A percentile compares a stretch with the other conserved stretches of the same genome.
phyloP scores from a whole-genome alignment of 495 filamentous ascomycete genomes.

The Stereocaulon alpinum region DNA sequence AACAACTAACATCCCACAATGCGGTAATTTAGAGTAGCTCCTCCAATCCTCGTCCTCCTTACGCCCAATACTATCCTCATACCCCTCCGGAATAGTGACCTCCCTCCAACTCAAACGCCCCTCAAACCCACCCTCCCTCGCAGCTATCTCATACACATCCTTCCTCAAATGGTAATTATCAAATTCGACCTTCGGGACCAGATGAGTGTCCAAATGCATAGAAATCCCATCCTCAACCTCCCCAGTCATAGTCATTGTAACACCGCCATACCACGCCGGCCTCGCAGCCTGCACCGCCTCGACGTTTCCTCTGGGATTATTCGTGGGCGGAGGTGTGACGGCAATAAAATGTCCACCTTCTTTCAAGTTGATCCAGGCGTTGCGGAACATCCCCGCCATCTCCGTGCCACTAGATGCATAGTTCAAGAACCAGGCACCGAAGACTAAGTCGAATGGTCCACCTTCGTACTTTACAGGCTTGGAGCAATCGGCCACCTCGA shows the following conservation, averaged over 20 bases:
- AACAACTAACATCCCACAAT: not conserved
- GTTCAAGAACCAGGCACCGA: constrained; percentile 33
- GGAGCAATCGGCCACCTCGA: constrained; percentile 21
- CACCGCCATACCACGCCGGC: not conserved
- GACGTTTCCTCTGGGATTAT: constrained; percentile 12
- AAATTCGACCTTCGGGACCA: constrained; percentile 8
- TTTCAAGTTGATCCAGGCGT: constrained; percentile 28
- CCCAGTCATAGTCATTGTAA: not conserved
- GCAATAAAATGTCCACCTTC: constrained; percentile 28
- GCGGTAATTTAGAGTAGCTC: not conserved
- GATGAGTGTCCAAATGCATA: not conserved
- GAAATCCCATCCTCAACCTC: constrained; percentile 17
- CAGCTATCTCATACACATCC: constrained; percentile 15
- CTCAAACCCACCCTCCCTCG: constrained; percentile 15
- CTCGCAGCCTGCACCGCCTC: constrained; percentile 1
- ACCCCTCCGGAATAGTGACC: constrained; percentile 12
- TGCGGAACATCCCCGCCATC: constrained; percentile 28
- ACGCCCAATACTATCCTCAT: not conserved
- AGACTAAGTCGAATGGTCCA: constrained; percentile 32
- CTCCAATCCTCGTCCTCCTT: not conserved
- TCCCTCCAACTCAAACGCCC: constrained; percentile 12
- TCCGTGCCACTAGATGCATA: constrained; percentile 26
- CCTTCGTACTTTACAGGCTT: constrained; percentile 17
- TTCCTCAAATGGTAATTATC: constrained; percentile 18
- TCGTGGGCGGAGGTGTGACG: constrained; percentile 22